Conservation (phyloP, 2,329 filamentous ascomycete genomes). For the Spiromastix sp. region DNA sequence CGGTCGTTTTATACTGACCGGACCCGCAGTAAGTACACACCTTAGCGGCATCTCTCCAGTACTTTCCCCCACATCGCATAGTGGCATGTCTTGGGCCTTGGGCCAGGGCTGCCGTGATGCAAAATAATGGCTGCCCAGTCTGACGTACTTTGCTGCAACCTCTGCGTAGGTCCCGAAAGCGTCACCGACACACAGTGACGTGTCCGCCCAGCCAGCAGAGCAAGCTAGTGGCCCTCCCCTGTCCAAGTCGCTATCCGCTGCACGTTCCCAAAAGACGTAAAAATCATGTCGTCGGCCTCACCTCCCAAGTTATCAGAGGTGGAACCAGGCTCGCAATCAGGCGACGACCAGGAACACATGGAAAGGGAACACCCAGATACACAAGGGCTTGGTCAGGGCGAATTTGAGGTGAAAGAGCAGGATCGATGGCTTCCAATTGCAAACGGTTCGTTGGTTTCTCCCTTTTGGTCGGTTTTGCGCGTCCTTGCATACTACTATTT, state of each 20-base stretch:
- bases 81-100: slow-evolving; percentile 1
- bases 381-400: slow-evolving; percentile 67
- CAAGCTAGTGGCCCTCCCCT: slow-evolving; percentile 24
- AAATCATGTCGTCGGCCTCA: slow-evolving; percentile 92
- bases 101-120: slow-evolving; percentile 7
- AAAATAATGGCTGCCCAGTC: slow-evolving; percentile 10
- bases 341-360: slow-evolving; percentile 86
- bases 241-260: slow-evolving; percentile 26
- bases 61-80: slow-evolving; percentile 1
- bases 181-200: slow-evolving; percentile 24
- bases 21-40: neutral
- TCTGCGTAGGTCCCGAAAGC: slow-evolving; percentile 11
- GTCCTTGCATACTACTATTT: slow-evolving; percentile 24
- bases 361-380: slow-evolving; percentile 56
- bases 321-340: slow-evolving; percentile 87
- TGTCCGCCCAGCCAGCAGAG: slow-evolving; percentile 33
- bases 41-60: neutral
- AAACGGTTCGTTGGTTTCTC: slow-evolving; percentile 74
- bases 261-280: slow-evolving; percentile 39
- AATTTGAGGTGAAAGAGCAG: slow-evolving; percentile 99
- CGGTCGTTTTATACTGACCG: no score
- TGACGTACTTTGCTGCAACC: slow-evolving; percentile 10
- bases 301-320: slow-evolving; percentile 80
- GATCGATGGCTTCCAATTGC: slow-evolving; percentile 99
- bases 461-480: slow-evolving; percentile 15